Base-by-base conservation (phyloP, 2,329 filamentous ascomycete genomes). In the Arthroderma uncinatum region DNA sequence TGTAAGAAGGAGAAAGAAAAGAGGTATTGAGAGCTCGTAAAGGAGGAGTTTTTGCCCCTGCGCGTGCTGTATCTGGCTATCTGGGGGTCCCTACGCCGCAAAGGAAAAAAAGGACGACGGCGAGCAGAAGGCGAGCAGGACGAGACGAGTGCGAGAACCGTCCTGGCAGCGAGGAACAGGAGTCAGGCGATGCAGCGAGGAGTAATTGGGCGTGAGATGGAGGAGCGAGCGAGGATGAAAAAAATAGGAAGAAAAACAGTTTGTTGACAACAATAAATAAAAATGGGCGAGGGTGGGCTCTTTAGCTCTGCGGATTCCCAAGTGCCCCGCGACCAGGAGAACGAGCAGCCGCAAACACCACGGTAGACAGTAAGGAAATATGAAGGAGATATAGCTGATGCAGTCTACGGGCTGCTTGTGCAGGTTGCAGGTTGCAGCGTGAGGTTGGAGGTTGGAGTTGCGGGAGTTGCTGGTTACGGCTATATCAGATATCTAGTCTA, bases 401-500 rank as follows among this genome's bases (percentile, higher is more conserved):
- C n/a, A n/a, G n/a, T n/a, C n/a, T n/a, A n/a, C n/a, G n/a, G 28
- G 28, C 7, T 30, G 4, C 7, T 30, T 30, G 7, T 7, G 28
- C 28, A 30, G 28, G 28, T 30, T 30, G 34, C 34, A 10, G 12
- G 3, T 12, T 36, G 12, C 7, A 4, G 3, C 7, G n/a, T n/a
- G n/a, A n/a, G n/a, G n/a, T n/a, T n/a, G n/a, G n/a, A n/a, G n/a
- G n/a, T n/a, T n/a, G n/a, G n/a, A n/a, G n/a, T n/a, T n/a, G n/a
- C n/a, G n/a, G n/a, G n/a, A n/a, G n/a, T n/a, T n/a, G 34, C 34
- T 36, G 12, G 3, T 12, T 36, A 36, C 7, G 3, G 3, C 7
- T 3, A 37, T 37, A 37, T 12, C 12, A 37, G 66, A 12, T n/a
- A 12, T 37, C 9, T 37, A 10, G 34, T 37, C 28, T 30, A 30